phyloP scores from a whole-genome alignment of 2,329 filamentous ascomycete genomes.

The Monosporascus sp. region DNA sequence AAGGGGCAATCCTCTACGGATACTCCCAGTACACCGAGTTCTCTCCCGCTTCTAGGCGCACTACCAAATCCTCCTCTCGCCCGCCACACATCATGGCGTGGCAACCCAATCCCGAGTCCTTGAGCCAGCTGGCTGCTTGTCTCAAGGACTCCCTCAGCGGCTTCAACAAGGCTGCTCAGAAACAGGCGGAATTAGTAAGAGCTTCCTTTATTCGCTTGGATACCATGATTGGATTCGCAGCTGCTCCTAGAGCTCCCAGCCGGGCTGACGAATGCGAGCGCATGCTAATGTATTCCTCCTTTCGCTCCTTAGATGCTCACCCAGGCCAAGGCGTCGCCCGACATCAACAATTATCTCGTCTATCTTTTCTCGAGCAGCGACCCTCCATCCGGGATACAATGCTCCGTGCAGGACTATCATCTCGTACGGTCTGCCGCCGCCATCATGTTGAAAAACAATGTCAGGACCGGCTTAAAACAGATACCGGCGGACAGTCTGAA shows the following conservation, averaged over 20 bases:
- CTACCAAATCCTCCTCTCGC: conserved; percentile 9
- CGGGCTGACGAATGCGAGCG: no score
- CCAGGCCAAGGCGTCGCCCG: conserved; percentile 81
- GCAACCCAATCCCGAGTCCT: conserved; percentile 82
- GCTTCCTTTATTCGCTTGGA: conserved; percentile 1
- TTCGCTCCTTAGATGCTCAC: conserved; percentile 69
- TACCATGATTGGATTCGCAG: background rate
- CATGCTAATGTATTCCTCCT: conserved; percentile 16
- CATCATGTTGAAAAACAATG: conserved; percentile 93
- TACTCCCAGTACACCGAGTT: background rate
- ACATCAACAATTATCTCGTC: conserved; percentile 95
- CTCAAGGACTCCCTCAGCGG: conserved; percentile 89
- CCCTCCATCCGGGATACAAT: conserved; percentile 55
- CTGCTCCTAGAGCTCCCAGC: background rate
- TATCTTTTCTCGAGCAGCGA: conserved; percentile 77
- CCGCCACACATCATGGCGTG: conserved; percentile 66
- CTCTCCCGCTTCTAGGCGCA: background rate
- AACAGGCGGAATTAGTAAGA: conserved; percentile 81
- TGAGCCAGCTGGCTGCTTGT: conserved; percentile 84
- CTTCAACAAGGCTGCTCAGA: conserved; percentile 73
- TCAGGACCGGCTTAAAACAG: conserved; percentile 68
- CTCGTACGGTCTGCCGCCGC: conserved; percentile 81
- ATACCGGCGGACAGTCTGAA: conserved; percentile 69
- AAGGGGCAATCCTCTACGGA: background rate
- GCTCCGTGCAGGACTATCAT: conserved; percentile 59